phyloP scores from a whole-genome alignment of 352 stramenopile species.

The Phytophthora sansomeana region DNA sequence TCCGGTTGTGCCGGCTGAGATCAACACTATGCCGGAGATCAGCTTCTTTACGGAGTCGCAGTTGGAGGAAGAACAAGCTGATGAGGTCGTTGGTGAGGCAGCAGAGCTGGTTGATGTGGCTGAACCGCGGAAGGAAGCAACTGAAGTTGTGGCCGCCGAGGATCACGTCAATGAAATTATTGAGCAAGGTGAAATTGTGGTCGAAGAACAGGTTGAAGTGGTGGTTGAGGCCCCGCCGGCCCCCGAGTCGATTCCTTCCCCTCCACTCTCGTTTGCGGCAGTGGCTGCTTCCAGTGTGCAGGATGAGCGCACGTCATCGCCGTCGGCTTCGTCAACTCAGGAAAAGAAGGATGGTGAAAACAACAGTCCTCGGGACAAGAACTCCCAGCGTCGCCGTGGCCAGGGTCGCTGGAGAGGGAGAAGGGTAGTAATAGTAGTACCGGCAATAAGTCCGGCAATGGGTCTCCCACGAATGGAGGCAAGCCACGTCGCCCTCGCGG shows the following conservation, averaged over 20 bases:
- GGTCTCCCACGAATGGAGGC: constrained; percentile 29
- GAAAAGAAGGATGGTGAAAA: constrained; percentile 35
- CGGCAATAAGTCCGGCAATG: constrained; percentile 39
- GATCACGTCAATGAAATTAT: constrained; percentile 24
- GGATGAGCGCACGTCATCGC: constrained; percentile 29
- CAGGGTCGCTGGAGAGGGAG: constrained; percentile 49
- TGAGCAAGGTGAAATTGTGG: constrained; percentile 12
- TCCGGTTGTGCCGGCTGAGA: constrained; percentile 36
- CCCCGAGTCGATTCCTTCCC: constrained; percentile 34
- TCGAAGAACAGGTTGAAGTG: constrained; percentile 25
- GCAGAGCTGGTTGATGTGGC: constrained; percentile 6
- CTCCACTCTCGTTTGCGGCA: constrained; percentile 63
- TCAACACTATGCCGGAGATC: constrained; percentile 71
- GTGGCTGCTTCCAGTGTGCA: constrained; percentile 35
- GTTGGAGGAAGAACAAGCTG: constrained; percentile 42
- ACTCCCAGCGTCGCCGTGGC: constrained; percentile 41
- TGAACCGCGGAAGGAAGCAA: constrained; percentile 26
- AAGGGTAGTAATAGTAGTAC: constrained; percentile 50
- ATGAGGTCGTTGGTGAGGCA: constrained; percentile 7
- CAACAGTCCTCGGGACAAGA: constrained; percentile 37
- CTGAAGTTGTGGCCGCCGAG: constrained; percentile 25
- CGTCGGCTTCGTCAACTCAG: constrained; percentile 32
- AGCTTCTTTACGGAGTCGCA: constrained; percentile 90
- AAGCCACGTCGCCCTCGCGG: constrained; percentile 47
- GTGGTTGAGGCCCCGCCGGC: constrained; percentile 13